phyloP scores from a whole-genome alignment of 768 basidiomycete species.

The Pleurotus pulmonarius region DNA sequence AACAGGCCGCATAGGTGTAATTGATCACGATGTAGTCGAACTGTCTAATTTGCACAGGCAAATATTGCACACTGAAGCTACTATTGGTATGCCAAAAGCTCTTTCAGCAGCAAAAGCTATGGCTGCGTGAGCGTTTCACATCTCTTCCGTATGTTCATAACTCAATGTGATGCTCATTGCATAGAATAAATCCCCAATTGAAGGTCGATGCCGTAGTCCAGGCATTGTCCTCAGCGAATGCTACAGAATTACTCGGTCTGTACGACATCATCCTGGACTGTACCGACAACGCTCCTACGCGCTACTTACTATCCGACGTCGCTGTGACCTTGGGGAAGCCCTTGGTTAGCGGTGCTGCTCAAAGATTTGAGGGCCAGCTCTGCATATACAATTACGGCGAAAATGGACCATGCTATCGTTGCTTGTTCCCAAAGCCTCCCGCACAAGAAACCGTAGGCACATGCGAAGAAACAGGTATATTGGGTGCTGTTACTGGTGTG shows the following conservation, averaged over 20 bases:
- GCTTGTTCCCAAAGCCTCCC: constrained; percentile 84
- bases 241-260: constrained; percentile 49
- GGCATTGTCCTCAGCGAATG: constrained; percentile 60
- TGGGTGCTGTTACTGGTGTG: constrained; percentile 86
- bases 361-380: constrained; percentile 79
- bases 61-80: constrained; percentile 77
- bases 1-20: constrained; percentile 78
- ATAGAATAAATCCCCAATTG: constrained; percentile 75
- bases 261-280: constrained; percentile 89
- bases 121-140: constrained; percentile 40
- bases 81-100: constrained; percentile 77
- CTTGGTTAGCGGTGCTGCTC: constrained; percentile 91
- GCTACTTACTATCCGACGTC: constrained; percentile 89
- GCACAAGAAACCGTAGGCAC: constrained; percentile 59
- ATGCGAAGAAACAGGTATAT: constrained; percentile 86
- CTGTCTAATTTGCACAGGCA: constrained; percentile 91
- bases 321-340: constrained; percentile 74
- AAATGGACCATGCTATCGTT: constrained; percentile 88
- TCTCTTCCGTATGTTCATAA: not conserved
- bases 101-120: constrained; percentile 75
- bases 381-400: constrained; percentile 67
- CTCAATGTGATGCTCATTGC: not conserved
- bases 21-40: constrained; percentile 88
- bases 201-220: constrained; percentile 49
- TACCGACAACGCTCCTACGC: constrained; percentile 89